These are phyloP conservation scores for Calonectria hawksworthii DNA, from an alignment of 2,329 filamentous ascomycete genomes.

Conservation along the genomic window DNA sequence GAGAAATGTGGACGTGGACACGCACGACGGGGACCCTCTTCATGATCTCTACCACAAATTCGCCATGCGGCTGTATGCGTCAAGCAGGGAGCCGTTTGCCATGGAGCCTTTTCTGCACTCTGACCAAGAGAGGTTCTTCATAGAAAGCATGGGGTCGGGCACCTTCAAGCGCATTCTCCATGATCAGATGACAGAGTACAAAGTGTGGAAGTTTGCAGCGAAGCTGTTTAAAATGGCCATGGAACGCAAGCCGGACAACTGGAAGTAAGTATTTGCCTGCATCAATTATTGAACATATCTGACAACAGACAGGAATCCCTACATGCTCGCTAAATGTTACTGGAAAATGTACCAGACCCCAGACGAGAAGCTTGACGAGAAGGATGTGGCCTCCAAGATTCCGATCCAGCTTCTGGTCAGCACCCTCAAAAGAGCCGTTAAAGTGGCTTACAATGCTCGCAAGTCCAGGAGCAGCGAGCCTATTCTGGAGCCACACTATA, in stretches of 20 bases:
- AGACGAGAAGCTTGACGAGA: slow-evolving; percentile 57
- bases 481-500: slow-evolving; percentile 92
- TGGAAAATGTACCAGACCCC: slow-evolving; percentile 74
- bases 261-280: slow-evolving; percentile 61
- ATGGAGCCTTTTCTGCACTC: slow-evolving; percentile 73
- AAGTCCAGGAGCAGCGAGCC: slow-evolving; percentile 77
- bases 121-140: slow-evolving; percentile 71
- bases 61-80: slow-evolving; percentile 73
- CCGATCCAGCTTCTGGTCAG: slow-evolving; percentile 58
- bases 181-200: slow-evolving; percentile 70
- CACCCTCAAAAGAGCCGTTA: slow-evolving; percentile 65
- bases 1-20: slow-evolving; percentile 58
- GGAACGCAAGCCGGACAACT: slow-evolving; percentile 66
- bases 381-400: slow-evolving; percentile 54
- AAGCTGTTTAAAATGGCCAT: slow-evolving; percentile 70
- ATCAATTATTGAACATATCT: slow-evolving; percentile 31
- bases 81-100: slow-evolving; percentile 72
- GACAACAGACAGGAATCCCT: slow-evolving; percentile 61
- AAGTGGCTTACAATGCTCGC: slow-evolving; percentile 64
- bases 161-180: slow-evolving; percentile 68
- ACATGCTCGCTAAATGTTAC: slow-evolving; percentile 73
- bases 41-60: slow-evolving; percentile 73
- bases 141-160: slow-evolving; percentile 62
- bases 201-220: slow-evolving; percentile 73
- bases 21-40: slow-evolving; percentile 65